Evolutionary conservation across 2,329 filamentous ascomycete species (phyloP), one percentile per base, ranked within the genome.

Genomic region (Verticillium zaregamsianum): DNA sequence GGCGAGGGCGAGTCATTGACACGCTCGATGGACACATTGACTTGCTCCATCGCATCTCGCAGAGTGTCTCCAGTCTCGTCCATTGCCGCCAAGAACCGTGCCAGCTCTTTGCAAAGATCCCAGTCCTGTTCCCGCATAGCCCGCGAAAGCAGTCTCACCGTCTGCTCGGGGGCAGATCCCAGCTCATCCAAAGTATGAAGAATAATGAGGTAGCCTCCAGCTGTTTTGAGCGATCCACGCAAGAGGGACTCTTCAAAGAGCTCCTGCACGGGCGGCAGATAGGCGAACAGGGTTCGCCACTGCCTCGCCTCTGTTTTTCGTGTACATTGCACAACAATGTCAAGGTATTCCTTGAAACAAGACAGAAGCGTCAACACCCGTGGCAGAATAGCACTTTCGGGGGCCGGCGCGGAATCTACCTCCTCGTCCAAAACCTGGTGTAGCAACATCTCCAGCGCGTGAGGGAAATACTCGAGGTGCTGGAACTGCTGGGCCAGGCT

Each of bases 311-410:
- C 95, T 0, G 95, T 99, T 76, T 99, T 99, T 60, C 95, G 90
- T 1, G 95, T 97, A 76, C 95, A 99, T 76, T 96, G 95, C 23
- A 99, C 90, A 28, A 99, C 89, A 62, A 98, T 95, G 69, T 98
- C 94, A 17, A 98, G 87, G 71, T 97, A 99, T 62, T 92, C 87
- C 61, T 88, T 89, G 74, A 92, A 90, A 1, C 89, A 91, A 0
- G 90, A 90, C 62, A 88, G 73, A 9, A 89, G 80, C 0, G 85
- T 88, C 25, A 88, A 73, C 2, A 89, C 86, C 3, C 88, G 76
- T 69, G 87, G 83, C 69, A 93, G 71, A 66, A 90, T 76, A 68
- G 89, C 80, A 73, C 87, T 81, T 65, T 88, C 86, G 0, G 87
- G 86, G 15, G 80, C 77, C 1, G 87, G 87, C 5, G 82, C 80